Evolutionary conservation across 2,329 filamentous ascomycete genomes (phyloP), one percentile per base, ranked within the genome.

Genomic region (Venturia nashicola): DNA sequence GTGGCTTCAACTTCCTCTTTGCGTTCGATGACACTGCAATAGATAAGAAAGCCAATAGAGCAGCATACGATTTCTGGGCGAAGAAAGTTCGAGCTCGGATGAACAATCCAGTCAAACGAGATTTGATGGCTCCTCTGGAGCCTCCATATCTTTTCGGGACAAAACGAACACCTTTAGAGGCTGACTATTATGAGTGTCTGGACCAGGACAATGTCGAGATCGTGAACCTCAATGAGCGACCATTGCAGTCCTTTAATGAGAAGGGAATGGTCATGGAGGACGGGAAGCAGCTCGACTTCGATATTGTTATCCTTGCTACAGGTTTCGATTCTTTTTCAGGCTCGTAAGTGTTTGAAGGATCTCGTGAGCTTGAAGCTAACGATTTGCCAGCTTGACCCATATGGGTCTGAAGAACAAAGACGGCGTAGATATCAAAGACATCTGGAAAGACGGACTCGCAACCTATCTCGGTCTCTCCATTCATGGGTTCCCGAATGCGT

Each of bases 281-380:
- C 65, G 75, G 74, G 32, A 67, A 67, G 9, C 65, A 71, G 7
- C 71, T 76, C 63, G 70, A 71, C 20, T 71, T 78, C 27, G 78
- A 80, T 64, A 73, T 73, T 8, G 69, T 80, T 20, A 74, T 79
- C 64, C 78, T 76, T 67, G 76, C 77, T 12, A 79, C 77, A 3
- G 78, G 77, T 40, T 79, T 78, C 70, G 71, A 77, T 44, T 34
- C 42, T 7, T 51, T 62, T 32, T 54, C 63, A 16, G 63, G 63
- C 16, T 61, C 59, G 59, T 61, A 27, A 44, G 59, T 44, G 23
- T n/a, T 18, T 27, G 16, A 20, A 32, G 6, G 5, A 9, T 27
- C 20, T 23, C 12, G 46, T 20, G n/a, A 51, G 23, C n/a, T 23
- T 18, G 20, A 51, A 51, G 46, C 46, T 51, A 23, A 51, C 46